Conservation (phyloP, 2,329 filamentous ascomycete species). For the Aspergillus sp. region DNA sequence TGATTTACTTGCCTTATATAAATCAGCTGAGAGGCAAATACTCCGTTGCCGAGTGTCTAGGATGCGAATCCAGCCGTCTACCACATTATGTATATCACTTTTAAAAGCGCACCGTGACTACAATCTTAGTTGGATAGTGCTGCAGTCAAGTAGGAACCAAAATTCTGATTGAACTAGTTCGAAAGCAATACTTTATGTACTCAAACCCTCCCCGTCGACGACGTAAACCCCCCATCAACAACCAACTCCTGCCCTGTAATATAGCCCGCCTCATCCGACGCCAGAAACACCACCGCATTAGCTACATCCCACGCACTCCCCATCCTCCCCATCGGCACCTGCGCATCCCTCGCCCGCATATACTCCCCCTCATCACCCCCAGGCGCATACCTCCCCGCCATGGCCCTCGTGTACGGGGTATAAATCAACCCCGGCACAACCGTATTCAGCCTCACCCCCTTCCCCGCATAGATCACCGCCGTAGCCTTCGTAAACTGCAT, state of each 20-base stretch:
- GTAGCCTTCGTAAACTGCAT: slow-evolving; percentile 53
- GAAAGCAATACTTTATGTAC: background rate
- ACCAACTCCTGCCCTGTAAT: slow-evolving; percentile 38
- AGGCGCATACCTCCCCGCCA: slow-evolving; percentile 48
- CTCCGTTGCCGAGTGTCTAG: too few relatives aligned
- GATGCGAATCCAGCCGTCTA: too few relatives aligned
- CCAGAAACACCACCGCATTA: slow-evolving; percentile 33
- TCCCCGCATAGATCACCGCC: slow-evolving; percentile 43
- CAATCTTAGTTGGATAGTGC: too few relatives aligned
- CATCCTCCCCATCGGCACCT: slow-evolving; percentile 34
- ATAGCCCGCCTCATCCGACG: slow-evolving; percentile 29
- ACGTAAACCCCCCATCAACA: slow-evolving; percentile 32
- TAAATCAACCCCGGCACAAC: background rate
- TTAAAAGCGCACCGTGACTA: too few relatives aligned
- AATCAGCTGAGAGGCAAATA: too few relatives aligned
- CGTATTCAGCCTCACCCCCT: slow-evolving; percentile 49
- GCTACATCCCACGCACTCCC: slow-evolving; percentile 36
- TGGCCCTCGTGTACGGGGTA: background rate
- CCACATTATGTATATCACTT: too few relatives aligned
- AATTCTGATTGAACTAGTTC: too few relatives aligned
- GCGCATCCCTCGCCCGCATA: slow-evolving; percentile 22
- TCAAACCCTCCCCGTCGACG: background rate
- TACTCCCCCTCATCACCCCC: slow-evolving; percentile 48
- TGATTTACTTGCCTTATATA: too few relatives aligned
- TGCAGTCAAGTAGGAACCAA: too few relatives aligned